Conservation (phyloP, 2,329 filamentous ascomycete species). For the Curvularia hawaiiensis region DNA sequence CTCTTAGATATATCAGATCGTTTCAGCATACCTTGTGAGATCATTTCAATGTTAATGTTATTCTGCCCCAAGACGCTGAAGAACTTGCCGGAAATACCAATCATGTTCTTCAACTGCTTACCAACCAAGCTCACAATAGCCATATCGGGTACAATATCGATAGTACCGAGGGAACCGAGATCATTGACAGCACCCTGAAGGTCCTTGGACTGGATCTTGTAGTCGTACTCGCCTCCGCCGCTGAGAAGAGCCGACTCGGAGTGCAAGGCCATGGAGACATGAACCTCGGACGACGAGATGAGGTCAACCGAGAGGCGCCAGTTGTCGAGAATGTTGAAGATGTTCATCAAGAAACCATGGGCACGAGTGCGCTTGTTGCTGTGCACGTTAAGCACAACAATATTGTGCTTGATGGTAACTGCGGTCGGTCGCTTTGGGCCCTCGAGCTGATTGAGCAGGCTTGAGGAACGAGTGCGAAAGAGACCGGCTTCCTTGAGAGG, state of each 20-base stretch:
- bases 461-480: conserved; percentile 54
- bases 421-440: conserved; percentile 60
- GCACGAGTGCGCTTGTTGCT: conserved; percentile 96
- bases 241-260: conserved; percentile 66
- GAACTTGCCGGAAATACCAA: conserved; percentile 89
- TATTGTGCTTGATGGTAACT: conserved; percentile 96
- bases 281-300: conserved; percentile 95
- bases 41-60: conserved; percentile 98
- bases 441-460: conserved; percentile 54
- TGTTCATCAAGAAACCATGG: conserved; percentile 92
- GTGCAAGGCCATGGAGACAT: conserved; percentile 96
- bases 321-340: conserved; percentile 88
- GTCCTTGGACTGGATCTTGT: conserved; percentile 54
- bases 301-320: conserved; percentile 91
- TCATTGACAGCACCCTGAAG: conserved; percentile 65
- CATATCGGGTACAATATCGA: conserved; percentile 90
- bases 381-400: conserved; percentile 96
- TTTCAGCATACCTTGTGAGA: conserved; percentile 78
- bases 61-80: conserved; percentile 93
- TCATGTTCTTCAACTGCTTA: conserved; percentile 96
- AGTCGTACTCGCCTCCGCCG: conserved; percentile 53
- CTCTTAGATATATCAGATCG: neutral
- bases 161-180: conserved; percentile 80
- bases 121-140: conserved; percentile 94
- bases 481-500: conserved; percentile 64